phyloP scores from a whole-genome alignment of 2,329 filamentous ascomycete genomes.

The Clonostachys sp. region DNA sequence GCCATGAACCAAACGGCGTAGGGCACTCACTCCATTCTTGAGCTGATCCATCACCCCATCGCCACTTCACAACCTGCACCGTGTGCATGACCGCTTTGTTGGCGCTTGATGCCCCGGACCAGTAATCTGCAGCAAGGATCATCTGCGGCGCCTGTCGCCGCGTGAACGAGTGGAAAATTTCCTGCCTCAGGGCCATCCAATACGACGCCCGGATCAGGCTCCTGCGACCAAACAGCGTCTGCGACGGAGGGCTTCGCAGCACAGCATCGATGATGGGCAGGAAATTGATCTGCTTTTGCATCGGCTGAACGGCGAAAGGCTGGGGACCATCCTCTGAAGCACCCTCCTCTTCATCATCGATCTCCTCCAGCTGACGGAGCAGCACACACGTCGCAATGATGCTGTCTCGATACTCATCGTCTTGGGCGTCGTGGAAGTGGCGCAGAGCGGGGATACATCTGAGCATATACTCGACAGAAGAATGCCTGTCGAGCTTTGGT shows the following conservation, averaged over 20 bases:
- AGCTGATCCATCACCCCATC: conserved; percentile 24
- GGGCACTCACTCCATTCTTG: conserved; percentile 24
- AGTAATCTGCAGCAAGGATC: conserved; percentile 23
- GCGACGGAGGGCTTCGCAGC: conserved; percentile 26
- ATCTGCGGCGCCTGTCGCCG: conserved; percentile 29
- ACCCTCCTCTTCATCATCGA: conserved; percentile 25
- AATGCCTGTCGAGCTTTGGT: conserved; percentile 24
- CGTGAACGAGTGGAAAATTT: conserved; percentile 34
- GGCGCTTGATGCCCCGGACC: conserved; percentile 24
- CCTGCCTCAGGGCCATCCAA: conserved; percentile 34
- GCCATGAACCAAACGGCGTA: conserved; percentile 10
- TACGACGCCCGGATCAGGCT: conserved; percentile 31
- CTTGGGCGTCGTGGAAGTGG: conserved; percentile 25
- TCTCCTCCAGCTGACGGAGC: conserved; percentile 32
- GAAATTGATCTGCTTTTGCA: conserved; percentile 25
- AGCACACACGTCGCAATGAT: conserved; percentile 34
- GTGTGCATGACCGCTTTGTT: conserved; percentile 35
- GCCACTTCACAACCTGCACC: conserved; percentile 33
- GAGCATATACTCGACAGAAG: conserved; percentile 32
- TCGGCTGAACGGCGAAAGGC: not conserved
- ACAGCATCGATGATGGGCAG: conserved; percentile 33
- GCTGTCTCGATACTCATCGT: conserved; percentile 31
- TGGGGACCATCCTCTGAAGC: not conserved
- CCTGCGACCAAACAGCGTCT: conserved; percentile 25
- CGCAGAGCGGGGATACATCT: conserved; percentile 31